Evolutionary conservation across 2,329 filamentous ascomycete genomes (phyloP).

Genomic region (Pseudogymnoascus sp.): DNA sequence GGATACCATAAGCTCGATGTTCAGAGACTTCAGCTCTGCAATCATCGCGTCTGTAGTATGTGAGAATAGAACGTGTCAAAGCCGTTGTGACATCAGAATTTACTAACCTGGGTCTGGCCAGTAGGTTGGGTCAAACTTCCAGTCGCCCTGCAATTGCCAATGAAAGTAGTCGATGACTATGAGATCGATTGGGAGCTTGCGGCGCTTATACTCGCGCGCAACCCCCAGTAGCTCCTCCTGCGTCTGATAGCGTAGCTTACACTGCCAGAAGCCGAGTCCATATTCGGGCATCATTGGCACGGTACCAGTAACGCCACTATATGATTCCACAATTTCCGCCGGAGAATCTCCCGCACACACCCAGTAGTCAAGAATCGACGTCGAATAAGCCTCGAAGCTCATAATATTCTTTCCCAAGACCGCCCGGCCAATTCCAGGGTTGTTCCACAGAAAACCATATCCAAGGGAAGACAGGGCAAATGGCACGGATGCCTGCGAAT

Average conservation of each 20-base stretch:
- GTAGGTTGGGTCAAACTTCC: constrained; percentile 54
- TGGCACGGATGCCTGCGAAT: constrained; percentile 57
- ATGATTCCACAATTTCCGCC: constrained; percentile 45
- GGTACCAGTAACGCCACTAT: constrained; percentile 47
- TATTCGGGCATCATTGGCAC: constrained; percentile 62
- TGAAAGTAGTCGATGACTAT: constrained; percentile 64
- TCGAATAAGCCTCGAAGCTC: constrained; percentile 52
- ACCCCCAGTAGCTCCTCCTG: constrained; percentile 54
- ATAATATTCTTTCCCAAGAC: constrained; percentile 53
- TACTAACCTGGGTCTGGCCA: constrained; percentile 54
- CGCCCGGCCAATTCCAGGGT: constrained; percentile 51
- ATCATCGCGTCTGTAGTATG: constrained; percentile 47
- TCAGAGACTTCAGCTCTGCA: constrained; percentile 46
- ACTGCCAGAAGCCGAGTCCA: constrained; percentile 60
- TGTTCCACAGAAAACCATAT: constrained; percentile 60
- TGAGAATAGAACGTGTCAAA: constrained; percentile 9
- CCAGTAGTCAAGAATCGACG: constrained; percentile 54
- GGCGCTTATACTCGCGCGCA: constrained; percentile 48
- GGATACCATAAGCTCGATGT: constrained; percentile 59
- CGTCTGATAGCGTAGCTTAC: constrained; percentile 56
- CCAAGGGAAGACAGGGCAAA: constrained; percentile 51
- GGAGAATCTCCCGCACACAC: constrained; percentile 49
- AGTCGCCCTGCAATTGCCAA: constrained; percentile 58
- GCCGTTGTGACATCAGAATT: not conserved
- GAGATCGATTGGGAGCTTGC: constrained; percentile 50